These are phyloP conservation scores for Xylaria sp. DNA, from an alignment of 2,329 filamentous ascomycete genomes.

Conservation along the genomic window DNA sequence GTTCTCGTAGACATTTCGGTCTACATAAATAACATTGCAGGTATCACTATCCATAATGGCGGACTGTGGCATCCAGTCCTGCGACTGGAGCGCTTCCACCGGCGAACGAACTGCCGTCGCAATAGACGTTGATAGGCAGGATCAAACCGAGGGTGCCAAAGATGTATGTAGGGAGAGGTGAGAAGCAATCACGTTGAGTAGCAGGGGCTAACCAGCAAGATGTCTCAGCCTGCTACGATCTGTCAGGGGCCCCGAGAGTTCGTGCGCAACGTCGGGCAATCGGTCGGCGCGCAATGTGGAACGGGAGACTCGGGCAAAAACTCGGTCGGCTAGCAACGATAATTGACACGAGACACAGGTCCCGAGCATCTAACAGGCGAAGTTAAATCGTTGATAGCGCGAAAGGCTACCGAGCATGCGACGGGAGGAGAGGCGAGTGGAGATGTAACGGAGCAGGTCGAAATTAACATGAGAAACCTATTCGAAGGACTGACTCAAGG, in stretches of 20 bases:
- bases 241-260: constrained; percentile 34
- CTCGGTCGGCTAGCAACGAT: constrained; percentile 45
- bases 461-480: constrained; percentile 44
- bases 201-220: constrained; percentile 34
- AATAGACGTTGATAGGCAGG: constrained; percentile 31
- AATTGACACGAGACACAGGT: constrained; percentile 40
- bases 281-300: constrained; percentile 41
- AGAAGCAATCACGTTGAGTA: constrained; percentile 36
- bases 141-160: constrained; percentile 9
- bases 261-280: constrained; percentile 43
- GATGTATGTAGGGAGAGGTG: constrained; percentile 13
- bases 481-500: constrained; percentile 22
- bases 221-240: constrained; percentile 40
- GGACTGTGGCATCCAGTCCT: constrained; percentile 68
- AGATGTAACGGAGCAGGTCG: constrained; percentile 41
- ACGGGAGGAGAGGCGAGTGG: constrained; percentile 37
- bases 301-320: constrained; percentile 41
- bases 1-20: constrained; percentile 63
- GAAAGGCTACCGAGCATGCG: constrained; percentile 42
- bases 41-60: constrained; percentile 67
- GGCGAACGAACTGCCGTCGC: constrained; percentile 43
- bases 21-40: constrained; percentile 71
- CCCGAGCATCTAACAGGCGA: constrained; percentile 41
- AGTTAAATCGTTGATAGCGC: constrained; percentile 37
- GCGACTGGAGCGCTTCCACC: constrained; percentile 69